Conservation (phyloP, 441 rosid species). For the Flueggea neowawraea region DNA sequence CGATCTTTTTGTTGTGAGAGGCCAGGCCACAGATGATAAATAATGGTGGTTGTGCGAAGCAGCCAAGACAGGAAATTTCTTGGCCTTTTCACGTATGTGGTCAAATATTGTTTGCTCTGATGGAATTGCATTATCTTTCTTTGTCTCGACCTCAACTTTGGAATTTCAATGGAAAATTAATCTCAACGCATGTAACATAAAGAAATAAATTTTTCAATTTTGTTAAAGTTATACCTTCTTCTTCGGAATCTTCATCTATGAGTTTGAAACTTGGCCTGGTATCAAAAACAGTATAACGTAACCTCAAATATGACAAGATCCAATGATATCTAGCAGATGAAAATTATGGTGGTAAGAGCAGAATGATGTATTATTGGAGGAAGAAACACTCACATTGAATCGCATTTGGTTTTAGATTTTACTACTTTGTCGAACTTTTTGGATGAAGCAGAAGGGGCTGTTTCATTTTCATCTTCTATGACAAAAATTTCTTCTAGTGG, state of each 20-base stretch:
- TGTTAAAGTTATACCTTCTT: constrained; percentile 46
- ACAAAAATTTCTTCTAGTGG: constrained; percentile 31
- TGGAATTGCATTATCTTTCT: constrained; percentile 46
- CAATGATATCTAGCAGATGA: not conserved
- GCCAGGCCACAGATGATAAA: constrained; percentile 29
- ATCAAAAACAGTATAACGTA: not conserved
- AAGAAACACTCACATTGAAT: constrained; percentile 38
- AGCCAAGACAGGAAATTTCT: constrained; percentile 51
- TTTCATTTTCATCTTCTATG: constrained; percentile 38
- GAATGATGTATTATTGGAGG: not conserved
- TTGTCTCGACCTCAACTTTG: constrained; percentile 40
- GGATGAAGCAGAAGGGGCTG: constrained; percentile 19
- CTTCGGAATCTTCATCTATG: constrained; percentile 67
- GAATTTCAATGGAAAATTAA: constrained; percentile 13
- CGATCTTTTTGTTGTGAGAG: constrained; percentile 44
- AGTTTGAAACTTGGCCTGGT: constrained; percentile 93
- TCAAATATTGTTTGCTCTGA: constrained; percentile 66
- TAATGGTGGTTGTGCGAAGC: constrained; percentile 30
- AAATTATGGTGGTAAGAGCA: not conserved
- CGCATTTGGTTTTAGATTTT: constrained; percentile 22
- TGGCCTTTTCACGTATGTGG: constrained; percentile 84
- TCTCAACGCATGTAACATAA: constrained; percentile 6
- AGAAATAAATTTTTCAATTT: not conserved
- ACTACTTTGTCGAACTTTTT: constrained; percentile 18
- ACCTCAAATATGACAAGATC: not conserved